Evolutionary conservation across 2,329 filamentous ascomycete genomes (phyloP), one percentile per base, ranked within the genome.

Genomic region (Colletotrichum gigasporum): DNA sequence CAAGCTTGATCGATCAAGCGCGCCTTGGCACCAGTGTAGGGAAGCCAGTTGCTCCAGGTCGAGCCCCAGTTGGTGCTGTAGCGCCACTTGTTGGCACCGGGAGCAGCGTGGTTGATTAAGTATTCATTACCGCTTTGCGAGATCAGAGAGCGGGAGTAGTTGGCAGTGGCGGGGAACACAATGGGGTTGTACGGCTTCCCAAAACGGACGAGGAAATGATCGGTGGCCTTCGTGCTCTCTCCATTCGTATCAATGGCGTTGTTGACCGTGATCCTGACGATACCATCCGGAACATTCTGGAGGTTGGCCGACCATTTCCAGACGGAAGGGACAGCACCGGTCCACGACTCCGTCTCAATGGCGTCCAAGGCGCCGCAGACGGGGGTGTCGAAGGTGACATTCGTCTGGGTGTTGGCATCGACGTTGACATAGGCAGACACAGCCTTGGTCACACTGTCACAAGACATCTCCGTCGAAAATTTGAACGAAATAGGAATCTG

Each of bases 41-140:
- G 74, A 20, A 78, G 71, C 88, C 88, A 91, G 3, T 84, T 72
- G 42, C 83, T 88, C 78, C 85, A 91, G 0, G 80, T 79, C 3
- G 82, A 85, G 11, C 85, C 87, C 80, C 85, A 91, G 62, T 87
- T 87, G 30, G 84, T 83, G 16, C 85, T 87, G 71, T 88, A 90
- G 9, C 88, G 85, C 76, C 84, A 90, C 68, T 83, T 82, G 69
- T 87, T 84, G 8, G 88, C 88, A 20, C 88, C 88, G 8, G 86
- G 76, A 5, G 88, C 88, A 56, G 82, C 80, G 68, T 90, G 88
- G n/a, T 81, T 76, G 56, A 90, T 76, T 51, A 83, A 41, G 85
- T 78, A 41, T 70, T 75, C 75, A 2, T 73, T 68, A 6, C 68
- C 69, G 26, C 81, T 71, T 47, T 79, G 74, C 58, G 14, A 45